phyloP scores from a whole-genome alignment of 768 basidiomycete genomes.

The Sistotremastrum niveocremeum region DNA sequence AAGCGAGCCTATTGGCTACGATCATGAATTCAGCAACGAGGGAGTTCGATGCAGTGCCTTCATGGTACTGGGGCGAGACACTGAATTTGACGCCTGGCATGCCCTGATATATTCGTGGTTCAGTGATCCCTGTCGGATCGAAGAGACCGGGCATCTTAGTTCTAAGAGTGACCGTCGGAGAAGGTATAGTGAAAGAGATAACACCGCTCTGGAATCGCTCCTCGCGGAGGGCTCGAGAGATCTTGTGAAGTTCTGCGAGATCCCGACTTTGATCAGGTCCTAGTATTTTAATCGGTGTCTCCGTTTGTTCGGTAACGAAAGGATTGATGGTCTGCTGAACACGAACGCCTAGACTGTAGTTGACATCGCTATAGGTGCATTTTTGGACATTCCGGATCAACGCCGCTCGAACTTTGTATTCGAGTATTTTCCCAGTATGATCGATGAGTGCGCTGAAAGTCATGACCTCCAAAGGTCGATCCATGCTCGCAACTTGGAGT shows the following conservation, averaged over 20 bases:
- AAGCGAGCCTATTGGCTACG: conserved; percentile 60
- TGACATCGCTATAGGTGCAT: conserved; percentile 56
- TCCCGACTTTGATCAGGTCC: conserved; percentile 8
- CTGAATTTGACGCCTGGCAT: conserved; percentile 39
- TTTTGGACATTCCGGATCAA: conserved; percentile 54
- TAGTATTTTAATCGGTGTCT: neutral
- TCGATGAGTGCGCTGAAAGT: conserved; percentile 72
- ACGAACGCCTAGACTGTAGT: conserved; percentile 29
- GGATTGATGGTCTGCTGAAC: too few relatives aligned
- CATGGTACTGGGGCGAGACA: conserved; percentile 17
- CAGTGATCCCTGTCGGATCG: conserved; percentile 1
- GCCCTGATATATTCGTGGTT: conserved; percentile 21
- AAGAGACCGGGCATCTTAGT: conserved; percentile 19
- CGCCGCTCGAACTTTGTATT: conserved; percentile 57
- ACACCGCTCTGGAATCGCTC: conserved; percentile 10
- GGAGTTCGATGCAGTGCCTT: conserved; percentile 30
- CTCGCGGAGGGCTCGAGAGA: conserved; percentile 7
- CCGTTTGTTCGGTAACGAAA: too few relatives aligned
- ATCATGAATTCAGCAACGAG: conserved; percentile 78
- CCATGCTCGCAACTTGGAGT: conserved; percentile 10
- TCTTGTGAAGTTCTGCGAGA: conserved; percentile 19
- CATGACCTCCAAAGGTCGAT: conserved; percentile 41
- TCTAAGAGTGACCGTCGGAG: conserved; percentile 16
- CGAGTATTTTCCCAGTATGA: conserved; percentile 46
- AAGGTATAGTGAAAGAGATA: conserved; percentile 13